Percentiles rank a stretch among this genome's conserved stretches.
Conservation (phyloP, 2,329 filamentous ascomycete species). For the Capronia epimyces region DNA sequence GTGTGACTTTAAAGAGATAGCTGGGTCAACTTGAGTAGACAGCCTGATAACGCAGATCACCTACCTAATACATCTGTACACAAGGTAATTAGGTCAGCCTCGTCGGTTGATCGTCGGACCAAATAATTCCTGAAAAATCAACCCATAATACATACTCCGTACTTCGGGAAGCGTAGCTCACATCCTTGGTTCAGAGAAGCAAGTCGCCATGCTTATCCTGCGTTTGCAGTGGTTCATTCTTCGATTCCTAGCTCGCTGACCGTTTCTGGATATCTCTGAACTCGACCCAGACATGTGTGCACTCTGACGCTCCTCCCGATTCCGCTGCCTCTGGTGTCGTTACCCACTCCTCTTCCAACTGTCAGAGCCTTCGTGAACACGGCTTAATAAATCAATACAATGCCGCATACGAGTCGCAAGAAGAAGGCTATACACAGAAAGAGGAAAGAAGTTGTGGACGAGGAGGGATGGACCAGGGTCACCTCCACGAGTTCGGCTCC, state of each 20-base stretch:
- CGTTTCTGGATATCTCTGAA: too few relatives aligned
- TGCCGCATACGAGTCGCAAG: conserved; percentile 25
- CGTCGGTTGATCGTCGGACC: conserved; percentile 2
- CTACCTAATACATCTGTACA: neutral
- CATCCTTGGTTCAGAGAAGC: too few relatives aligned
- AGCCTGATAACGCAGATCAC: neutral
- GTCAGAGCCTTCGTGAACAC: neutral
- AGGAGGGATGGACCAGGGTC: conserved; percentile 24
- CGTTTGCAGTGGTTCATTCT: too few relatives aligned
- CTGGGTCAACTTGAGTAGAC: too few relatives aligned
- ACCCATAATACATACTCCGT: neutral
- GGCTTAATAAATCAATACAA: conserved; percentile 1
- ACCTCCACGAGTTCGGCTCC: neutral
- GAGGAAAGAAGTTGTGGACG: conserved; percentile 17
- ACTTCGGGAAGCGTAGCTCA: too few relatives aligned
- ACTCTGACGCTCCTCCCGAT: too few relatives aligned
- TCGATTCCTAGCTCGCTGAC: too few relatives aligned
- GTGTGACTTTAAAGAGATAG: too few relatives aligned
- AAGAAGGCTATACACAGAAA: conserved; percentile 13
- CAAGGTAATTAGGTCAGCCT: neutral
- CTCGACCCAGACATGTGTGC: too few relatives aligned
- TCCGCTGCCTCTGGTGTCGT: too few relatives aligned
- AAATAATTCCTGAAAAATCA: neutral
- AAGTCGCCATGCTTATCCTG: too few relatives aligned
- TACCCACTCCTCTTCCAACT: too few relatives aligned